Evolutionary conservation across 768 basidiomycete species (phyloP).

Genomic region (Boletus rubroflammeus): DNA sequence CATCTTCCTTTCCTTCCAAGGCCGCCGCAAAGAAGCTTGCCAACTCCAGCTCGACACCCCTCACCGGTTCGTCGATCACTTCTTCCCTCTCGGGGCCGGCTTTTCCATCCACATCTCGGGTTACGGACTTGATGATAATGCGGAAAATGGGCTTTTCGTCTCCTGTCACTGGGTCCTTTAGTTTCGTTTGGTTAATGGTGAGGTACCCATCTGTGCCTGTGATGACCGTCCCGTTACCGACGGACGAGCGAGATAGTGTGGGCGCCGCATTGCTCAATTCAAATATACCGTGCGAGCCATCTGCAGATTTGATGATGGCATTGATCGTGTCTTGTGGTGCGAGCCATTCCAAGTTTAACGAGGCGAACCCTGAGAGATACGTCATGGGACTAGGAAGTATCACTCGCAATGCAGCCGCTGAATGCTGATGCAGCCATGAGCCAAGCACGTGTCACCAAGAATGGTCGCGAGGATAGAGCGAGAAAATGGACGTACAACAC

Average conservation of each 20-base stretch:
- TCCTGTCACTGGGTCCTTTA: slow-evolving; percentile 24
- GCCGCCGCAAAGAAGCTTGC: slow-evolving; percentile 56
- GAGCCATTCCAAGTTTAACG: slow-evolving; percentile 68
- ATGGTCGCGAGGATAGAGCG: not conserved
- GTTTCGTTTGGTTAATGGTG: slow-evolving; percentile 37
- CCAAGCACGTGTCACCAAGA: not conserved
- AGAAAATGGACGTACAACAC: slow-evolving; percentile 51
- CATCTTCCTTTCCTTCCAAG: slow-evolving; percentile 46
- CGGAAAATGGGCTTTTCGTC: slow-evolving; percentile 30
- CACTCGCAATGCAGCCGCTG: slow-evolving; percentile 57
- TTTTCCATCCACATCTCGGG: slow-evolving; percentile 19
- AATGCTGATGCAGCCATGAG: slow-evolving; percentile 49
- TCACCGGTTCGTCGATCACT: slow-evolving; percentile 41
- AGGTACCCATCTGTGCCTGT: slow-evolving; percentile 66
- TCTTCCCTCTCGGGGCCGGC: slow-evolving; percentile 38
- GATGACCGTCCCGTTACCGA: slow-evolving; percentile 38
- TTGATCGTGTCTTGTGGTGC: slow-evolving; percentile 79
- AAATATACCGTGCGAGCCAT: slow-evolving; percentile 56
- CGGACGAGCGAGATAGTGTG: slow-evolving; percentile 35
- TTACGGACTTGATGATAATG: slow-evolving; percentile 36
- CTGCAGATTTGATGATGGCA: slow-evolving; percentile 42
- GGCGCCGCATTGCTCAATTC: slow-evolving; percentile 65
- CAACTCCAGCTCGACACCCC: slow-evolving; percentile 57
- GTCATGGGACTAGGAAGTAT: slow-evolving; percentile 52
- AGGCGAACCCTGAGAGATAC: slow-evolving; percentile 59